Conservation (phyloP, 768 basidiomycete genomes). For the Calocybe indica region DNA sequence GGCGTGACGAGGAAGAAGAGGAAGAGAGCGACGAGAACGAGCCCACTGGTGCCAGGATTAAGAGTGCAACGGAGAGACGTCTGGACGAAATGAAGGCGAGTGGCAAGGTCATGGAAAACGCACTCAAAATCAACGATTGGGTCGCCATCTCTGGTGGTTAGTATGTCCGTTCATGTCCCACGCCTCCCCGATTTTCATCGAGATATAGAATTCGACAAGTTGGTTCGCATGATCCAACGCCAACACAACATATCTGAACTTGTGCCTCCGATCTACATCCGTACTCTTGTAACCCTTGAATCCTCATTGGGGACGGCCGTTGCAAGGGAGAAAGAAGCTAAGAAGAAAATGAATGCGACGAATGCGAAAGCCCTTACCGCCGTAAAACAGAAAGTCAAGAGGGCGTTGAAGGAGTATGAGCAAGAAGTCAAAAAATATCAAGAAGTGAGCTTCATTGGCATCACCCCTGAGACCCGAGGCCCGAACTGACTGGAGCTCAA, state of each 20-base stretch:
- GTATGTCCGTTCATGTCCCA: conserved; percentile 15
- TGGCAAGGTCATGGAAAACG: conserved; percentile 90
- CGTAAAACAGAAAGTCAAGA: conserved; percentile 98
- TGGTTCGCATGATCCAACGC: conserved; percentile 82
- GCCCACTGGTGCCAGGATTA: conserved; percentile 64
- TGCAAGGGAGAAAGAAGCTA: conserved; percentile 84
- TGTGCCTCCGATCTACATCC: conserved; percentile 81
- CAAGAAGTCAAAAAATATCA: conserved; percentile 72
- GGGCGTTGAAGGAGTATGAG: conserved; percentile 86
- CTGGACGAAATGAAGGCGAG: conserved; percentile 93
- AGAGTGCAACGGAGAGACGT: conserved; percentile 89
- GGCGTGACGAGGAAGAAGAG: conserved; percentile 31
- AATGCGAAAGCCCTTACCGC: conserved; percentile 92
- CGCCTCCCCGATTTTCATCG: conserved; percentile 4
- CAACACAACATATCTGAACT: conserved; percentile 84
- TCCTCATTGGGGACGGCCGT: conserved; percentile 64
- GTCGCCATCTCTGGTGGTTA: conserved; percentile 81
- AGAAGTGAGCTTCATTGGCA: conserved; percentile 41
- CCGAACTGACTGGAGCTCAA: too few species aligned
- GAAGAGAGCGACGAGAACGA: conserved; percentile 54
- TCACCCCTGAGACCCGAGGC: background rate
- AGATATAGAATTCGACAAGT: conserved; percentile 87
- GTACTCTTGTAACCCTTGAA: conserved; percentile 71
- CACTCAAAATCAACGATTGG: conserved; percentile 96
- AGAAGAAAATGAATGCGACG: conserved; percentile 94